Conservation (phyloP, 352 stramenopile species). For the Globisporangium cederbergense region DNA sequence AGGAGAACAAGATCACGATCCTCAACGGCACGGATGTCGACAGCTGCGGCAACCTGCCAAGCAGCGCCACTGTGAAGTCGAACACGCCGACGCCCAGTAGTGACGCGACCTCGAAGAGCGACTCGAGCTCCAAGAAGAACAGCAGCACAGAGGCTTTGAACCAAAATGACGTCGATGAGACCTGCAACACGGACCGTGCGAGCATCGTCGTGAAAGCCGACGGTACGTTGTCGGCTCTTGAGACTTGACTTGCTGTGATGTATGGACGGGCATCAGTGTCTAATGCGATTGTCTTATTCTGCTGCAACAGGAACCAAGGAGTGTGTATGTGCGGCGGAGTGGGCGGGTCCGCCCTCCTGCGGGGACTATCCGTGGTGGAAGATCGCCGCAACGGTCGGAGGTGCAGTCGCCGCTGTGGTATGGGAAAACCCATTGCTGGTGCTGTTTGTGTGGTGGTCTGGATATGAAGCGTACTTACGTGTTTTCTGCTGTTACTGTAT, state of each 20-base stretch:
- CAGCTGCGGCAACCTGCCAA: conserved; percentile 15
- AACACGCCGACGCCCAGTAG: neutral
- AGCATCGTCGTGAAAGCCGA: conserved; percentile 18
- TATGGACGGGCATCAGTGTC: neutral
- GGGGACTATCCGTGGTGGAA: conserved; percentile 44
- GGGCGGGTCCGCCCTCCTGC: conserved; percentile 36
- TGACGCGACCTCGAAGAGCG: neutral
- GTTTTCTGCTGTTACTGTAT: neutral
- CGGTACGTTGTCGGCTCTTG: conserved; percentile 5
- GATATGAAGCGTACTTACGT: neutral
- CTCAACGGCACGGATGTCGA: conserved; percentile 11
- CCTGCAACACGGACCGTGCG: conserved; percentile 35
- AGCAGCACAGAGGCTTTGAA: conserved; percentile 1
- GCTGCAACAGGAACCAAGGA: conserved; percentile 18
- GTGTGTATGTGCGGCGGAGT: conserved; percentile 44
- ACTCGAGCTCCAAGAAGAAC: conserved; percentile 1
- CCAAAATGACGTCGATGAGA: conserved; percentile 18
- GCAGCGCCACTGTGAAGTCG: neutral
- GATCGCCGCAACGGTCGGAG: conserved; percentile 33
- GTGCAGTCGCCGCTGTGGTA: conserved; percentile 36
- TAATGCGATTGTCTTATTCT: neutral
- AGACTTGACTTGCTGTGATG: neutral
- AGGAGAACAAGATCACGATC: conserved; percentile 15
- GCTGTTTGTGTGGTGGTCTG: neutral
- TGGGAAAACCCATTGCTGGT: neutral